Base-by-base conservation (phyloP, 2,329 filamentous ascomycete species). In the Verticillium dahliae region DNA sequence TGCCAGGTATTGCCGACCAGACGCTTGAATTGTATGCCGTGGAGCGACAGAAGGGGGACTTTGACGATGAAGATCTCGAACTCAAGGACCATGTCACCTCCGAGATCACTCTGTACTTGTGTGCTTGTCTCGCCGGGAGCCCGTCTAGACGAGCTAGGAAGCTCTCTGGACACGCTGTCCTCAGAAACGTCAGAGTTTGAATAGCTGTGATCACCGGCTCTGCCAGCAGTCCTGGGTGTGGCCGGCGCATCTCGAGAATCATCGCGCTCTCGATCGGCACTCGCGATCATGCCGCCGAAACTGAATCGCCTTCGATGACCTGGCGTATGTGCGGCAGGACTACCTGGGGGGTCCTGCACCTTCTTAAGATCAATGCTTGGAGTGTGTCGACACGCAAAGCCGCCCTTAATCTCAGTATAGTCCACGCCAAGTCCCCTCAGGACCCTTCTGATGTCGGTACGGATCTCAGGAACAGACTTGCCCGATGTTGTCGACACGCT, bases 41-140 rank as follows among this genome's bases (percentile, higher is more conserved):
- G 94, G 62, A 99, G 78, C 52, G 90, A 92, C 63, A 99, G 86
- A 59, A 99, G 80, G 13, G 95, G 95, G 33, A 99, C 92, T 77
- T 99, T 99, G 73, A 99, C 95, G 68, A 99, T 95, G 67, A 97
- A 88, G 65, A 98, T 97, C 73, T 99, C 95, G 71, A 98, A 99
- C 66, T 91, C 88, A 59, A 98, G 80, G 45, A 91, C 83, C 83
- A 96, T 88, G 74, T 86, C 94, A 62, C 87, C 89, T 3, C 92
- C 93, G 34, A 96, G 84, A 69, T 97, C 94, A 67, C 86, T 94
- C 73, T 96, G 92, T 31, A 97, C 92, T 63, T 95, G 91, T 3
- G 93, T 97, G 58, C 88, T 92, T 31, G 92, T 98, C 76, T 96
- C 95, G 27, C 92, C 94, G 1, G 89, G 84, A 13, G 45, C 58